Percentiles rank a stretch among this genome's conserved stretches.
Evolutionary conservation across 2,329 filamentous ascomycete species (phyloP).

Genomic region (Aspergillus latus): DNA sequence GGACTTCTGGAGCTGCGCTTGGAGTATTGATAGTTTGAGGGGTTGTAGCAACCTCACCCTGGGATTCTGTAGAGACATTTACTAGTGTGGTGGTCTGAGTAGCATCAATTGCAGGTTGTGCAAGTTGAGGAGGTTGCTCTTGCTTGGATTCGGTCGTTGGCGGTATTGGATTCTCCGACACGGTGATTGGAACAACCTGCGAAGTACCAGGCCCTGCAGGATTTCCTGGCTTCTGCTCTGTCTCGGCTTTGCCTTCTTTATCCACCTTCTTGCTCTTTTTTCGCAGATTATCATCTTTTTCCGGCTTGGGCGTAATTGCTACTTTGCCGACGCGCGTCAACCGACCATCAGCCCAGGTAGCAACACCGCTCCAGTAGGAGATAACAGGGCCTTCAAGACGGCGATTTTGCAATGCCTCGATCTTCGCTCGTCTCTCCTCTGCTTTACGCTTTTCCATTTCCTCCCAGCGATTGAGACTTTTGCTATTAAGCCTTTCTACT

Average conservation of each 20-base stretch:
- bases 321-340: constrained; percentile 68
- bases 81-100: background rate
- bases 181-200: constrained; percentile 5
- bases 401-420: constrained; percentile 84
- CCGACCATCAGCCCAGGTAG: constrained; percentile 75
- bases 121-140: constrained; percentile 3
- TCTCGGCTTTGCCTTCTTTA: constrained; percentile 28
- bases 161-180: constrained; percentile 5
- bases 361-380: constrained; percentile 90
- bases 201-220: constrained; percentile 14
- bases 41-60: background rate
- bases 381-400: constrained; percentile 86
- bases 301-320: constrained; percentile 44
- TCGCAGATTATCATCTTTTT: constrained; percentile 51
- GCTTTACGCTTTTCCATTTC: constrained; percentile 85
- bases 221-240: constrained; percentile 21
- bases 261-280: constrained; percentile 36
- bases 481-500: constrained; percentile 82
- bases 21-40: background rate
- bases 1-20: background rate
- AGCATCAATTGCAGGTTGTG: constrained; percentile 1
- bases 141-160: constrained; percentile 15
- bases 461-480: constrained; percentile 91
- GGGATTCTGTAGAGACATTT: background rate
- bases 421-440: constrained; percentile 75